phyloP scores from a whole-genome alignment of 345 rosid species.

The Pseudoturritis turrita region DNA sequence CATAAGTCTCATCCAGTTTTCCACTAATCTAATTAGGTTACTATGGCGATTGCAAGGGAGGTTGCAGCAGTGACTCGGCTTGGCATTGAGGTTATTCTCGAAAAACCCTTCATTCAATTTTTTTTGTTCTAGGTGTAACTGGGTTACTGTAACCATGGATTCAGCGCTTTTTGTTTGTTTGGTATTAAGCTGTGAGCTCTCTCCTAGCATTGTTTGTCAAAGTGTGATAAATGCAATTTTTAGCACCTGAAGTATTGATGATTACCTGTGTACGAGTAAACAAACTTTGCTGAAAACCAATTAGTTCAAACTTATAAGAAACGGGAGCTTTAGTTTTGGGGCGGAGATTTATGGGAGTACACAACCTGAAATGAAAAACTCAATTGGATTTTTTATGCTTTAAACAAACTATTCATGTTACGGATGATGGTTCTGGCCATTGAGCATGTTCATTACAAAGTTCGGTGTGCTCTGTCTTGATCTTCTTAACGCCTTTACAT shows the following conservation, averaged over 20 bases:
- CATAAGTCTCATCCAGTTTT: conserved; percentile 15
- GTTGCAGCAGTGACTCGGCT: conserved; percentile 86
- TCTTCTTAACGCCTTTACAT: background rate
- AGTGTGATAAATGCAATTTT: background rate
- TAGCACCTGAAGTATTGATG: background rate
- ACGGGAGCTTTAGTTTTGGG: background rate
- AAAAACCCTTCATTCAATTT: background rate
- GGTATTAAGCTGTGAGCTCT: background rate
- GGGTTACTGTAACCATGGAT: background rate
- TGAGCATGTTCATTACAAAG: too few relatives aligned
- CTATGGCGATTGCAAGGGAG: conserved; percentile 95
- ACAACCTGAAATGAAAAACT: too few relatives aligned
- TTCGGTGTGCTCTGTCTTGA: too few relatives aligned
- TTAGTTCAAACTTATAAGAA: background rate
- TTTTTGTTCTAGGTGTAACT: background rate
- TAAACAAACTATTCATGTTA: too few relatives aligned
- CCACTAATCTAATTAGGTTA: conserved; percentile 42
- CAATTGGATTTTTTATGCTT: too few relatives aligned
- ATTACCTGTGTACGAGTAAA: background rate
- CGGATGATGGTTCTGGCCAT: too few relatives aligned
- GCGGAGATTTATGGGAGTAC: background rate
- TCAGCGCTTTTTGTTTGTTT: background rate
- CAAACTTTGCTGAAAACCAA: background rate
- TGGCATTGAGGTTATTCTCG: conserved; percentile 68
- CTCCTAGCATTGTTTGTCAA: background rate